Base-by-base conservation (phyloP, 176 grass and related monocot genomes). In the Carex scoparia region DNA sequence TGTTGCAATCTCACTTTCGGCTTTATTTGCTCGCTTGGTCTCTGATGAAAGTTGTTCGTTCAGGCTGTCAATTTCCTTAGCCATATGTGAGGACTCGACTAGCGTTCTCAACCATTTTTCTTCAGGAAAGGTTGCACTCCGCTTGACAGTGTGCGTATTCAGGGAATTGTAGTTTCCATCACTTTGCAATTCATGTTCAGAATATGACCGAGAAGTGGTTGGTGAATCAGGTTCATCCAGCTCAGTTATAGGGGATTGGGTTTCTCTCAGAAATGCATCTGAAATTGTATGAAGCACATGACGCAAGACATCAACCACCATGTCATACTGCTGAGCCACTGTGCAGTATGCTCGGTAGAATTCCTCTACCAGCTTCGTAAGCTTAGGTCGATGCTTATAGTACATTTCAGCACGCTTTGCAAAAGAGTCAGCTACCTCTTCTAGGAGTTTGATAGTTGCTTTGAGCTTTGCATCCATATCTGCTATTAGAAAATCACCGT, bases 371-470 rank as follows among this genome's bases (percentile, higher is more conserved):
- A 95, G 55, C 85, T 96, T 99, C 93, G 91, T 91, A 65, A 99
- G 87, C 82, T 91, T 94, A 46, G 96, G 97, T 11, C 97, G 93
- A 86, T 99, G 93, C 85, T 99, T 99, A 44, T 99, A 99, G 87
- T 99, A 99, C 97, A 95, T 99, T 65, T 99, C 97, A 3, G 97
- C 97, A 85, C 88, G 89, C 56, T 89, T 90, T 84, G 97, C 97
- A 91, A 99, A 99, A 64, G 97, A 99, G 89, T 96, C 97, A 58
- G 91, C 97, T 84, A 92, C 97, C 88, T 92, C 97, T 88, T 99
- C 94, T 86, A 99, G 76, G 72, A 99, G 93, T 86, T 94, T 94
- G 88, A 99, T 99, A 88, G 93, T 99, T 81, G 91, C 42, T 87
- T 94, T 99, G 69, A 99, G 87, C 69, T 94, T 96, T 55, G 84